Evolutionary conservation across 371 early-diverging fungal genomes (phyloP).

Genomic region (Syncephalastrum racemosum): DNA sequence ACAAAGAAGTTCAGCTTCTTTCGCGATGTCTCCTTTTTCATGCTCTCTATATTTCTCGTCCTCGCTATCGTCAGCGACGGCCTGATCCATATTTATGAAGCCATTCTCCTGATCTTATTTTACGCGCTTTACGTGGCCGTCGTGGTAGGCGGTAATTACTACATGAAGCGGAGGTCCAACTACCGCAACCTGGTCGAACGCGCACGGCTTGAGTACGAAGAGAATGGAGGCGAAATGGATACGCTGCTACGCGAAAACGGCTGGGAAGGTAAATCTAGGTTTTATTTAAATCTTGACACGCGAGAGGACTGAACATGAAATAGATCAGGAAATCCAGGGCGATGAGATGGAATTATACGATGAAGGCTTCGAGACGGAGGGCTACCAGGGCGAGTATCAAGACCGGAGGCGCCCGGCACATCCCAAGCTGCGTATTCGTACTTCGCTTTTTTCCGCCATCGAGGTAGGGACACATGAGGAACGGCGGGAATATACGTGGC

Average conservation of each 20-base stretch:
- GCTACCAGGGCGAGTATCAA: slow-evolving; percentile 28
- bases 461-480: slow-evolving; percentile 24
- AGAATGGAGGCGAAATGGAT: slow-evolving; percentile 42
- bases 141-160: slow-evolving; percentile 60
- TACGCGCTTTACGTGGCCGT: slow-evolving; percentile 60
- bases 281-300: neutral
- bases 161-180: slow-evolving; percentile 36
- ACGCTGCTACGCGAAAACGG: slow-evolving; percentile 35
- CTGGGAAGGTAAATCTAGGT: slow-evolving; percentile 23
- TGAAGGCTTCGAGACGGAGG: slow-evolving; percentile 51
- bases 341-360: slow-evolving; percentile 49
- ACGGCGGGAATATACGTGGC: neutral
- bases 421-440: slow-evolving; percentile 38
- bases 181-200: slow-evolving; percentile 40
- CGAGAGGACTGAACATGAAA: neutral
- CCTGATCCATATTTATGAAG: slow-evolving; percentile 61
- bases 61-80: slow-evolving; percentile 61
- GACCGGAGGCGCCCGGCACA: slow-evolving; percentile 24
- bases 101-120: slow-evolving; percentile 50
- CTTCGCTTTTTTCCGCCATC: slow-evolving; percentile 49
- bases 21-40: slow-evolving; percentile 73
- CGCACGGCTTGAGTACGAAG: slow-evolving; percentile 48
- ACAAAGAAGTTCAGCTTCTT: slow-evolving; percentile 65
- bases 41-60: slow-evolving; percentile 58
- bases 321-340: slow-evolving; percentile 22